phyloP scores from a whole-genome alignment of 768 basidiomycete genomes.

The Flagelloscypha sp. region DNA sequence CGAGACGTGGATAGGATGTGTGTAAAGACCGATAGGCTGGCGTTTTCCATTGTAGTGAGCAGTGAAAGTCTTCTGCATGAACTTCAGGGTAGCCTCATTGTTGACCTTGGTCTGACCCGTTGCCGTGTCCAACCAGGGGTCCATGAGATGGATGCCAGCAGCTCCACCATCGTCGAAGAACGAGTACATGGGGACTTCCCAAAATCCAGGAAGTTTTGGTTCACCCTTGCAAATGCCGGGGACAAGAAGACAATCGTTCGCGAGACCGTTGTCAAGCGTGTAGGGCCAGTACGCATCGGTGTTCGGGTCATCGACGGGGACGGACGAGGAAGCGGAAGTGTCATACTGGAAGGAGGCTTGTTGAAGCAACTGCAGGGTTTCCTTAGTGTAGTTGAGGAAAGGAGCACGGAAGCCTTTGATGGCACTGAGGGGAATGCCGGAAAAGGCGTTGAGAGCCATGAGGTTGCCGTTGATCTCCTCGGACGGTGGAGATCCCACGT shows the following conservation, averaged over 20 bases:
- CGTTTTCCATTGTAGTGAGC: slow-evolving; percentile 68
- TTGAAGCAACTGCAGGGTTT: slow-evolving; percentile 53
- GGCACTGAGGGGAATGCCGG: slow-evolving; percentile 59
- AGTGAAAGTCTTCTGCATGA: slow-evolving; percentile 69
- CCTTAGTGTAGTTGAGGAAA: slow-evolving; percentile 55
- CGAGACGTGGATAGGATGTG: slow-evolving; percentile 72
- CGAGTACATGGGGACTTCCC: slow-evolving; percentile 83
- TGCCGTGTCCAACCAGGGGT: slow-evolving; percentile 68
- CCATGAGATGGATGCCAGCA: slow-evolving; percentile 64
- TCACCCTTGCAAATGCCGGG: slow-evolving; percentile 54
- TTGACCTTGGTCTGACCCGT: slow-evolving; percentile 44
- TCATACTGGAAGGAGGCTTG: slow-evolving; percentile 64
- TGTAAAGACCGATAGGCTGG: slow-evolving; percentile 75
- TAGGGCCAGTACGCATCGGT: slow-evolving; percentile 84
- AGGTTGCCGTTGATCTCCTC: slow-evolving; percentile 74
- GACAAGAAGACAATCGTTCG: slow-evolving; percentile 63
- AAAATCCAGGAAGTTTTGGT: slow-evolving; percentile 67
- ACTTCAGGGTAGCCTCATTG: slow-evolving; percentile 56
- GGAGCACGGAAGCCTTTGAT: slow-evolving; percentile 75
- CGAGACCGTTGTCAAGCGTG: slow-evolving; percentile 70
- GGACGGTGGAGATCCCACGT: slow-evolving; percentile 52
- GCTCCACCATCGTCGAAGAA: slow-evolving; percentile 55
- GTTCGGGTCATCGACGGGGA: slow-evolving; percentile 54
- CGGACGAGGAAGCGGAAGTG: slow-evolving; percentile 49
- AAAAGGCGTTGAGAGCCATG: slow-evolving; percentile 68